Percentiles rank a stretch among this genome's conserved stretches.
These are phyloP conservation scores for Peribolospora baueri DNA, from an alignment of 768 basidiomycete species.

Conservation along the genomic window DNA sequence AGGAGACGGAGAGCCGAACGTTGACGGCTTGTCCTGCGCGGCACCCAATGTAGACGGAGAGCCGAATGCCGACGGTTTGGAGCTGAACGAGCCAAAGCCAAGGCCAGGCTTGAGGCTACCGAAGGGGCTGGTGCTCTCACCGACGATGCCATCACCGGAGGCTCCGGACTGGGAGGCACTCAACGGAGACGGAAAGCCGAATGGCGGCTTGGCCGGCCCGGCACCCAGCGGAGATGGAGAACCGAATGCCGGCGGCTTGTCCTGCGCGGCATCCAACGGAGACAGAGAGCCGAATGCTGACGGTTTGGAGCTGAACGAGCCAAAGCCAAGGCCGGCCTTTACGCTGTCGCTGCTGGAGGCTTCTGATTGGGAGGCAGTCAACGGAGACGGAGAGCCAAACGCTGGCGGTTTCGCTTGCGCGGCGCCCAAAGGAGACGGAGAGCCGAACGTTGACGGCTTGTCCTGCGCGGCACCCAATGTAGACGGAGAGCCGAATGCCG, in stretches of 20 bases:
- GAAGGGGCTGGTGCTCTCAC: not conserved
- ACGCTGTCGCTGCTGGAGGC: too few relatives aligned
- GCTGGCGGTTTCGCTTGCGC: too few relatives aligned
- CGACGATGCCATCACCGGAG: not conserved
- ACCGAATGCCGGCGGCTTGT: conserved; percentile 3
- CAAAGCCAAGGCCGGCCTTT: not conserved
- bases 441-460: conserved; percentile 6
- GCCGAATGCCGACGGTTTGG: not conserved
- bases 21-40: not conserved
- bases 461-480: conserved; percentile 1
- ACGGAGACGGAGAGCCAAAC: too few relatives aligned
- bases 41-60: not conserved
- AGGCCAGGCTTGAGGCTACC: not conserved
- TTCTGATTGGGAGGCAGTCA: too few relatives aligned
- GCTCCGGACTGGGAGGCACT: not conserved
- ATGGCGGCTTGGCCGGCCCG: not conserved
- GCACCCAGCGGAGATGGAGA: not conserved
- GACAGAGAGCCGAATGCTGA: too few relatives aligned
- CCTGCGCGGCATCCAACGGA: too few relatives aligned
- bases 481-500: not conserved
- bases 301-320: too few relatives aligned
- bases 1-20: conserved; percentile 4
- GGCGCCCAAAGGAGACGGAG: conserved; percentile 4
- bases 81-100: not conserved
- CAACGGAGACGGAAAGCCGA: not conserved